Evolutionary conservation across 192 early-diverging fungal genomes (phyloP).

Genomic region (Gamsiella multidivaricata): DNA sequence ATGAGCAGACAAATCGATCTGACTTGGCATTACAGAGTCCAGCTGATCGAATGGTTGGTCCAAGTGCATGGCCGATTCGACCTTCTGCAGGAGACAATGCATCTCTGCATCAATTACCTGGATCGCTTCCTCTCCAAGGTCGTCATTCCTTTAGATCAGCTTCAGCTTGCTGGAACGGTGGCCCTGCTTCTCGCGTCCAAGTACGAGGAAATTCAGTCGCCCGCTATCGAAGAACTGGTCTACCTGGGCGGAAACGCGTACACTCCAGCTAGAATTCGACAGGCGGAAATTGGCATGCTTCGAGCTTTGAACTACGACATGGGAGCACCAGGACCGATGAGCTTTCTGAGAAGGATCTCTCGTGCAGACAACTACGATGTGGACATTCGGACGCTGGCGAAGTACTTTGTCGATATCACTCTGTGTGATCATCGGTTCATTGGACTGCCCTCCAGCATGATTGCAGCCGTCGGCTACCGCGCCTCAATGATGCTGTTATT

Average conservation of each 20-base stretch:
- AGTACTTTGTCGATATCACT: conserved; percentile 70
- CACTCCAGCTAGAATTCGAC: conserved; percentile 56
- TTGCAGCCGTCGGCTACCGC: conserved; percentile 60
- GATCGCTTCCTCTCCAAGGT: conserved; percentile 69
- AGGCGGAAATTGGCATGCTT: conserved; percentile 69
- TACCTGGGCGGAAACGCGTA: conserved; percentile 62
- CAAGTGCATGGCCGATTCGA: conserved; percentile 67
- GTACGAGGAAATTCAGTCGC: conserved; percentile 68
- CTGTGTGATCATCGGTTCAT: conserved; percentile 69
- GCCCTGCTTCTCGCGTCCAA: conserved; percentile 66
- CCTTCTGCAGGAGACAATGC: conserved; percentile 70
- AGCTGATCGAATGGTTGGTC: conserved; percentile 69
- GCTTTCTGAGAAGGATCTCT: conserved; percentile 68
- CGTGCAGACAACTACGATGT: conserved; percentile 69
- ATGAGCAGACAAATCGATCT: conserved; percentile 58
- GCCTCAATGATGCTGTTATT: conserved; percentile 56
- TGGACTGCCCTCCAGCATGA: conserved; percentile 56
- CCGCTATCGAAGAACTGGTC: conserved; percentile 61
- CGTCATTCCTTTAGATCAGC: conserved; percentile 57
- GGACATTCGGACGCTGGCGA: conserved; percentile 65
- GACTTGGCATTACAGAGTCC: conserved; percentile 61
- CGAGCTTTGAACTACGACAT: conserved; percentile 67
- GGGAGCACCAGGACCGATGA: conserved; percentile 66
- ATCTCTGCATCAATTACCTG: conserved; percentile 65
- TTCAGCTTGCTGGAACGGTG: conserved; percentile 66